Evolutionary conservation across 2,329 filamentous ascomycete species (phyloP), one percentile per base, ranked within the genome.

Genomic region (Drechslerella stenobrocha): DNA sequence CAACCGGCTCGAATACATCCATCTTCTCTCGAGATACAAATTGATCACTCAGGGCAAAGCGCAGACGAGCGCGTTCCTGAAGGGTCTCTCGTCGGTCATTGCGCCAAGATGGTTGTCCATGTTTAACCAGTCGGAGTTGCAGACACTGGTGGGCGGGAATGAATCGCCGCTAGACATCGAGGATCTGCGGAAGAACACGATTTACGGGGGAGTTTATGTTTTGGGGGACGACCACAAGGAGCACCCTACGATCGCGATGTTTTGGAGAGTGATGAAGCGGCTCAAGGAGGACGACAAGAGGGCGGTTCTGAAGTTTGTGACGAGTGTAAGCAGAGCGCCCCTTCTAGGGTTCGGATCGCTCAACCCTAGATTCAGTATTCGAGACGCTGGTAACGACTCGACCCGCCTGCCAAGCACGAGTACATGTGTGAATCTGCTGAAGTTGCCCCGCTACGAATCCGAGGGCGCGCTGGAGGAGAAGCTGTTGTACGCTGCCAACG

Each of bases 121-220:
- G 93, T 98, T 98, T 80, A 98, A 98, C 76, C 92, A 96, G 76
- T 84, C 84, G 2, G 93, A 98, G 76, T 82, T 98, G 2, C 93
- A 97, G 77, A 93, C 89, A 1, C 85, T 98, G 3, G 88, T 98
- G 13, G 89, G 90, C 53, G 93, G 93, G 42, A 71, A 72, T 34
- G 90, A 95, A 72, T 87, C 85, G 24, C 86, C 89, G 69, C 95
- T 98, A 63, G 87, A 96, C 73, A 82, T 98, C 32, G 84, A 87
- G 24, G 93, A 98, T 75, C 81, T 97, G 37, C 84, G 91, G 22
- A 81, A 80, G 55, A 88, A 97, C 77, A 97, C 93, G 0, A 77
- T 84, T 1, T 98, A 97, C 76, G 88, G 89, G 52, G 93, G 93
- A 1, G 81, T 95, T 0, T 98, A 97, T 75, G 81, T 82, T 13